These are phyloP conservation scores for Hydnum rufescens DNA, from an alignment of 768 basidiomycete species.

Conservation along the genomic window DNA sequence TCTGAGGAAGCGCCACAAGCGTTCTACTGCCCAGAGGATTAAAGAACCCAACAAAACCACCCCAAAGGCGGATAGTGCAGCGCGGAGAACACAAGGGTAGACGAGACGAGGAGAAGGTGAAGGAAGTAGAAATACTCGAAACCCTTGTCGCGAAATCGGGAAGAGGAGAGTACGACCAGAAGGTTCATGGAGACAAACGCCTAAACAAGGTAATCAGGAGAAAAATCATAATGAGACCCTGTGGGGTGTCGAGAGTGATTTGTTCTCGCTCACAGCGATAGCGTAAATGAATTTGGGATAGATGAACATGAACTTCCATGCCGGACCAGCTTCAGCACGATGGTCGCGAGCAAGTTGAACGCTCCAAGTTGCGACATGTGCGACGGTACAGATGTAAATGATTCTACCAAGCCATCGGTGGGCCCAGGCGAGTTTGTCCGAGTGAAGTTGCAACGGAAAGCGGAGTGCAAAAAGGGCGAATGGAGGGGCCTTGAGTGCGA, in stretches of 20 bases:
- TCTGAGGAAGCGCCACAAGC: conserved; percentile 33
- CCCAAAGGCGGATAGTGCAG: conserved; percentile 47
- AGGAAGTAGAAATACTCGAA: conserved; percentile 48
- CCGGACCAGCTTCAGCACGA: conserved; percentile 18
- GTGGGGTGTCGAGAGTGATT: neutral
- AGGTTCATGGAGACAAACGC: conserved; percentile 36
- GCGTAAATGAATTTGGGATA: conserved; percentile 46
- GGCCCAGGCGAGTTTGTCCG: conserved; percentile 53
- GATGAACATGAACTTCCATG: conserved; percentile 31
- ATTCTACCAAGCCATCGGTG: conserved; percentile 56
- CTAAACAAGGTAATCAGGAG: conserved; percentile 22
- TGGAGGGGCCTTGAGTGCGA: conserved; percentile 51
- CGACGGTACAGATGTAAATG: conserved; percentile 38
- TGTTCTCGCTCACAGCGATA: conserved; percentile 21
- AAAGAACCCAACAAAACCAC: conserved; percentile 52
- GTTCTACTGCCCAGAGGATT: conserved; percentile 41
- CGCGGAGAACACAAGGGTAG: conserved; percentile 38
- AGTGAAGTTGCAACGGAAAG: conserved; percentile 40
- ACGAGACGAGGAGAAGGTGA: conserved; percentile 42
- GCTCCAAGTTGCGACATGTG: conserved; percentile 51
- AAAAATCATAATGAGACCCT: neutral
- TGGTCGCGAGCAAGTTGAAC: conserved; percentile 39
- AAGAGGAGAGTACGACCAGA: conserved; percentile 31
- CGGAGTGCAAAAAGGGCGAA: conserved; percentile 52
- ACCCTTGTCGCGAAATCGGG: conserved; percentile 29